Conservation (phyloP, 257 asterid genomes). For the Fraxinus pennsylvanica region DNA sequence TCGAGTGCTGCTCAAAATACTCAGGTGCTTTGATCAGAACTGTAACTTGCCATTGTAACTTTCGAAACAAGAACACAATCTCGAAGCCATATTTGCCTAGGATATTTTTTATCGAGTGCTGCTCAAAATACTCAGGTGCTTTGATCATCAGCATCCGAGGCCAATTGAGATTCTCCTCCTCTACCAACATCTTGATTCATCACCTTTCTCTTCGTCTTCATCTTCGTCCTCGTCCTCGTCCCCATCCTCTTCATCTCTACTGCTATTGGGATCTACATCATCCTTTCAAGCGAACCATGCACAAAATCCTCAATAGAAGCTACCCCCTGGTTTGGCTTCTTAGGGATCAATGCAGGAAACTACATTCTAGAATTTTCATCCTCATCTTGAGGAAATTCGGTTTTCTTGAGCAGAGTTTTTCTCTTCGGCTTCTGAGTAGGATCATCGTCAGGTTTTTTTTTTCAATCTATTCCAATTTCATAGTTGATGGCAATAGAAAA, state of each 20-base stretch:
- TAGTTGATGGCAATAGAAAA: no score
- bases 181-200: slow-evolving; percentile 44
- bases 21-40: slow-evolving; percentile 68
- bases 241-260: slow-evolving; percentile 40
- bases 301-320: slow-evolving; percentile 88
- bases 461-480: no score
- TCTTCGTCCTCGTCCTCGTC: slow-evolving; percentile 38
- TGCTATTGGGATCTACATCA: slow-evolving; percentile 31
- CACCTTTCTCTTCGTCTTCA: slow-evolving; percentile 15
- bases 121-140: slow-evolving; percentile 86
- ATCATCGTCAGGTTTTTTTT: slow-evolving; percentile 22
- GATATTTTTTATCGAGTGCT: slow-evolving; percentile 72
- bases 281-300: slow-evolving; percentile 52
- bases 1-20: slow-evolving; percentile 78
- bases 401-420: slow-evolving; percentile 23
- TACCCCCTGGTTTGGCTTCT: slow-evolving; percentile 76
- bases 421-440: slow-evolving; percentile 34
- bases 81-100: slow-evolving; percentile 72
- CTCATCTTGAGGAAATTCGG: slow-evolving; percentile 27
- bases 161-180: slow-evolving; percentile 89
- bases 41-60: slow-evolving; percentile 68
- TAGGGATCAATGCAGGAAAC: slow-evolving; percentile 61
- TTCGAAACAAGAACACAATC: slow-evolving; percentile 75
- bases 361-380: slow-evolving; percentile 34
- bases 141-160: slow-evolving; percentile 89